A percentile compares a stretch with the other conserved stretches of the same genome.
Evolutionary conservation across 2,329 filamentous ascomycete species (phyloP).

Genomic region (Cercospora beticola): DNA sequence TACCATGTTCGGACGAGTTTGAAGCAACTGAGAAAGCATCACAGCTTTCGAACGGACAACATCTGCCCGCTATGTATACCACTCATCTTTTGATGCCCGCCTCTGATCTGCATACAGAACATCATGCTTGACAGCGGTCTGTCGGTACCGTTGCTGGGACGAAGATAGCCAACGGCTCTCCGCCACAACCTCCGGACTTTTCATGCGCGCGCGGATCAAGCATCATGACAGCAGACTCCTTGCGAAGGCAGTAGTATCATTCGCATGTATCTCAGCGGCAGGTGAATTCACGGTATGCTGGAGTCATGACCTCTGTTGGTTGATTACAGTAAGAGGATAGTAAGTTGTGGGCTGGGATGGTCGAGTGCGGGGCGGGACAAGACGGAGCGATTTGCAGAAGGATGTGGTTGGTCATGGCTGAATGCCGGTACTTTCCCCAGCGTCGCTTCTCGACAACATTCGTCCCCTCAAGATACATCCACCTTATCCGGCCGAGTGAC

Average conservation of each 20-base stretch:
- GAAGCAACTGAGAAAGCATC: not conserved
- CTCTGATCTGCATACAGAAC: not conserved
- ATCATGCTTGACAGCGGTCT: not conserved
- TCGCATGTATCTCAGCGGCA: not conserved
- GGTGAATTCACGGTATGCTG: not conserved
- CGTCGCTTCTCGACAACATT: not conserved
- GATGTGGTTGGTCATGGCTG: not conserved
- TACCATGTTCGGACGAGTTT: not conserved
- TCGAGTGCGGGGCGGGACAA: not conserved
- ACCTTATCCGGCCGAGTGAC: not conserved
- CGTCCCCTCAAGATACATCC: not conserved
- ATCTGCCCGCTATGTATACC: not conserved
- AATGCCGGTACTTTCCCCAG: not conserved
- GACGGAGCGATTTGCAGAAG: not conserved
- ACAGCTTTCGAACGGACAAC: not conserved
- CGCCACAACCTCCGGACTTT: not conserved
- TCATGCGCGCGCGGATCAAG: not conserved
- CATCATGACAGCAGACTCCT: not conserved
- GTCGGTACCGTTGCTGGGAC: slow-evolving; percentile 1
- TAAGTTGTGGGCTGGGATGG: not conserved
- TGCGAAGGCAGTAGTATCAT: not conserved
- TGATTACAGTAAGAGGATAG: not conserved
- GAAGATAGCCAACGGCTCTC: slow-evolving; percentile 4
- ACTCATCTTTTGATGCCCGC: not conserved
- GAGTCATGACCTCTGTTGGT: not conserved